Base-by-base conservation (phyloP, 345 rosid genomes). In the Mangifera indica region DNA sequence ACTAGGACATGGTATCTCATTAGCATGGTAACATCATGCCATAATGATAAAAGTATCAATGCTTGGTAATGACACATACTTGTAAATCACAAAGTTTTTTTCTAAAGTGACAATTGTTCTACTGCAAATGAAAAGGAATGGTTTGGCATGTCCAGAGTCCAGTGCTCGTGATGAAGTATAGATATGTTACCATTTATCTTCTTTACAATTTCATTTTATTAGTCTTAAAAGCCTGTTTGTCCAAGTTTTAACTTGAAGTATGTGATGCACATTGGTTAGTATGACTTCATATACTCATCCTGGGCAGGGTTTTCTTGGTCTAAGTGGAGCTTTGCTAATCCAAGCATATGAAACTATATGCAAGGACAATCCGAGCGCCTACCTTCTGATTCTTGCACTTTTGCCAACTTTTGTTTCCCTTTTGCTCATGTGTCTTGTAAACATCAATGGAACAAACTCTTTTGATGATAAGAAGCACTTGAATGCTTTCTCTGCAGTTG, bases 221-320 rank as follows among this genome's bases (percentile, higher is more conserved):
- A 58, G 3, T 58, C 26, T 3, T 15, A 25, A 58, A n/a, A 22
- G 32, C 25, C 7, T 58, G 17, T 14, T 29, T 11, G 15, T 29
- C 42, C 3, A 25, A 26, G 6, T 32, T 60, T 44, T 5, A 34
- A 22, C 63, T 46, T n/a, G 40, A 37, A 48, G 59, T n/a, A 59
- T 5, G 26, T 4, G 10, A 10, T 14, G 45, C 9, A 3, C 52
- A 25, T 34, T 29, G 0, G 32, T 9, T 25, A 51, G 37, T 37
- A 24, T 66, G 12, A 10, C 44, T n/a, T 64, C 49, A 9, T 15
- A 37, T 14, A 54, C 22, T 53, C 5, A 60, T 79, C 20, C 21
- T 76, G 74, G 45, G 25, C 87, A 94, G 98, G 97, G 97, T 0
- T 94, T 87, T 86, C 91, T 92, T 20, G 98, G 98, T 71, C 82